A percentile compares a stretch with the other conserved stretches of the same genome.
Evolutionary conservation across 176 grass and related monocot genomes (phyloP).

Genomic region (Luzula sylvatica): DNA sequence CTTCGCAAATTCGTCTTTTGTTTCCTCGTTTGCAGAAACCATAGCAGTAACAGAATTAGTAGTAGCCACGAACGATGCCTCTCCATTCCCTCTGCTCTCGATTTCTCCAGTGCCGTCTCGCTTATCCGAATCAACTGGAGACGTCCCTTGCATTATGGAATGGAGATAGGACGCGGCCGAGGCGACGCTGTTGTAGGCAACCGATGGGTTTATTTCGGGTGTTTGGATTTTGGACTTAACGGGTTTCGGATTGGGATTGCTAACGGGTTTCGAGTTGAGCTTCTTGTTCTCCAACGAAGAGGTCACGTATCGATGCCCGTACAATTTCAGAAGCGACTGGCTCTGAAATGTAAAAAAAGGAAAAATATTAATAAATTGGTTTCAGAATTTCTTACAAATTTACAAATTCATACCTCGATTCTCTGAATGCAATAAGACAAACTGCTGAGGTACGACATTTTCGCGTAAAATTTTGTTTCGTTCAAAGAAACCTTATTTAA

Average conservation of each 20-base stretch:
- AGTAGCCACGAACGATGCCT: conserved; percentile 66
- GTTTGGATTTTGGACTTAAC: conserved; percentile 11
- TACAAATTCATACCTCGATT: conserved; percentile 43
- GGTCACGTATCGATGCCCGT: conserved; percentile 44
- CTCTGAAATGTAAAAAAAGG: conserved; percentile 32
- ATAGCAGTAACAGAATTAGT: conserved; percentile 85
- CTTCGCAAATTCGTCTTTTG: conserved; percentile 61
- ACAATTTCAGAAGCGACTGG: conserved; percentile 42
- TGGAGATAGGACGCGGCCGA: conserved; percentile 76
- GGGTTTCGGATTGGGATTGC: conserved; percentile 19
- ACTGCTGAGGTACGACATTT: conserved; percentile 72
- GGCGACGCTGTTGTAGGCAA: conserved; percentile 44
- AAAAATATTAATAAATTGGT: neutral
- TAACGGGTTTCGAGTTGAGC: neutral
- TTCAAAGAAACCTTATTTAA: conserved; percentile 49
- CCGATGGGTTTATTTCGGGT: conserved; percentile 32
- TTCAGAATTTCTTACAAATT: neutral
- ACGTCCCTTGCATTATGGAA: conserved; percentile 34
- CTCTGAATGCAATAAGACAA: conserved; percentile 60
- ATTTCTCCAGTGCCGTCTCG: conserved; percentile 6
- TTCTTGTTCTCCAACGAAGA: conserved; percentile 64
- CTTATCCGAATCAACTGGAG: conserved; percentile 44
- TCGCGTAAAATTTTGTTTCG: conserved; percentile 48
- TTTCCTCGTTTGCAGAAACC: conserved; percentile 81
- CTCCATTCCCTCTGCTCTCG: conserved; percentile 26